Evolutionary conservation across 768 basidiomycete species (phyloP).

Genomic region (Naematelia aurantialba): DNA sequence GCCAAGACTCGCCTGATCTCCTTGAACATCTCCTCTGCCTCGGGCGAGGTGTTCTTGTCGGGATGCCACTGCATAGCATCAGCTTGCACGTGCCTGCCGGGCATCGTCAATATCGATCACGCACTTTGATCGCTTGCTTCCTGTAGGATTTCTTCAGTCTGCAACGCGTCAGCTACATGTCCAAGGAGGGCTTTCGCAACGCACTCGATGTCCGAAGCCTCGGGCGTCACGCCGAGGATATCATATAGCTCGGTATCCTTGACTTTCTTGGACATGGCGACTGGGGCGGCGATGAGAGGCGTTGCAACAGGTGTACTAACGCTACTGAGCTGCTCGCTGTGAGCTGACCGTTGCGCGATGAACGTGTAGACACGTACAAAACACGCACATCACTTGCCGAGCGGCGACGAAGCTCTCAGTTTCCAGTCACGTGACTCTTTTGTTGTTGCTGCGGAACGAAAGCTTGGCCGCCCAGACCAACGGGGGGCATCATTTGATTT

Average conservation of each 20-base stretch:
- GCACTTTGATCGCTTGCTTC: constrained; percentile 86
- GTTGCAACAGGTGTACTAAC: no score
- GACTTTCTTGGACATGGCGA: constrained; percentile 35
- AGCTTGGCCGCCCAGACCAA: neutral
- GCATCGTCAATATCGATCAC: constrained; percentile 27
- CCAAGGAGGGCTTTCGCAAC: constrained; percentile 5
- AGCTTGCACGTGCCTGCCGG: constrained; percentile 1
- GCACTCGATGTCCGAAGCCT: constrained; percentile 49
- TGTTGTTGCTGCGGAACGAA: neutral
- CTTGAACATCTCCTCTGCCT: constrained; percentile 94
- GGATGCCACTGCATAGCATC: constrained; percentile 69
- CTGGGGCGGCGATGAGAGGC: neutral
- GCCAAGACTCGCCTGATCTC: constrained; percentile 73
- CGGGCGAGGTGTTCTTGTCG: constrained; percentile 88
- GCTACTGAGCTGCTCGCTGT: no score
- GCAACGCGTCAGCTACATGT: constrained; percentile 6
- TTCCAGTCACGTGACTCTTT: neutral
- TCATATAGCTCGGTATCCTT: constrained; percentile 51
- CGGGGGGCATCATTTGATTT: no score
- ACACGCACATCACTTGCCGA: no score
- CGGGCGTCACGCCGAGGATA: constrained; percentile 48
- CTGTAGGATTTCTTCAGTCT: constrained; percentile 88
- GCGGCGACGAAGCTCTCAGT: no score
- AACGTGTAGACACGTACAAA: no score
- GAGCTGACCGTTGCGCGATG: no score